Base-by-base conservation (phyloP, 2,329 filamentous ascomycete species). In the Microdochium nivale region DNA sequence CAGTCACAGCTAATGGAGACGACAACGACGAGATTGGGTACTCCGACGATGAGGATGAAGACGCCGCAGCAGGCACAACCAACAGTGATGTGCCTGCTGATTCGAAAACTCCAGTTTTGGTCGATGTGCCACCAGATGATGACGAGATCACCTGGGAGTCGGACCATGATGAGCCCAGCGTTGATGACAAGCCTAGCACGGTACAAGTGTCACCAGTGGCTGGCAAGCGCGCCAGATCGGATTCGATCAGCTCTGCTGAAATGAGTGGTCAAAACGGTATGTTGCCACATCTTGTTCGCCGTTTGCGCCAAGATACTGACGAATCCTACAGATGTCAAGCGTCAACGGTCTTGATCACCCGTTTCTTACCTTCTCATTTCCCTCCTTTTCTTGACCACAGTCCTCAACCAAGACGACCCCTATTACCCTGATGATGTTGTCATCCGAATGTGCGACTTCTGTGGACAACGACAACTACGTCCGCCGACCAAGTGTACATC, bases 321-420 rank as follows among this genome's bases (percentile, higher is more conserved):
- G 74, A 58, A 50, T 14, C 53, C 55, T 37, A 53, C 59, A 68
- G 77, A 77, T 62, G 62, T 69, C 65, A 81, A 79, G 68, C 78
- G 78, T 59, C 73, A 71, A 62, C 76, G 77, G 52, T 71, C 71
- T 58, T 71, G 67, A 65, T 65, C 24, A 50, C 49, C 51, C 25
- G 56, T 56, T 54, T 53, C 52, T 37, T 56, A 40, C 52, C 47
- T 16, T 27, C 25, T 9, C 14, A 19, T 3, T 47, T 14, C 46
- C 24, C 7, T 47, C 16, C 30, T 30, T 14, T 21, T 3, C 46
- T n/a, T 25, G 25, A 16, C 13, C 24, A 23, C 11, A 25, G 11
- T 13, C 10, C 21, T 23, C 14, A 5, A 37, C 33, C 33, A 4
- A 11, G 27, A 30, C 27, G 27, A 30, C 27, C 27, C 27, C 27